Percentiles rank a stretch among this genome's conserved stretches.
Conservation (phyloP, 2,329 filamentous ascomycete genomes). For the Curvularia eragrostidis region DNA sequence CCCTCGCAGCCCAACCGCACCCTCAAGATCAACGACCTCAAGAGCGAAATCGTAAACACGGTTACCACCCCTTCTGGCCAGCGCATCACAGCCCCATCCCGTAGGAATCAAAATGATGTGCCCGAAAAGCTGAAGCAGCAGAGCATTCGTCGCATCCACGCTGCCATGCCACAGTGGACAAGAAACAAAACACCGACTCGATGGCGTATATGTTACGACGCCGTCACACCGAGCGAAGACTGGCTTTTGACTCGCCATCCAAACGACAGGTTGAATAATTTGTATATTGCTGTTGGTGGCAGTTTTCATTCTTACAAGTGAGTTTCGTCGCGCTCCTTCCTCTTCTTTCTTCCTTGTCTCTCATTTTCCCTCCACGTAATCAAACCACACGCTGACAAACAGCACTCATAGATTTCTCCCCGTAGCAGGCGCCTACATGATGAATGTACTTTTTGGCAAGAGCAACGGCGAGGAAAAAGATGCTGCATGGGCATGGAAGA, state of each 20-base stretch:
- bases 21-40: constrained; percentile 68
- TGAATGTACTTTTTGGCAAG: constrained; percentile 49
- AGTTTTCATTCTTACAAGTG: constrained; percentile 68
- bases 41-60: constrained; percentile 63
- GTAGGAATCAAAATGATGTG: constrained; percentile 53
- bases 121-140: constrained; percentile 54
- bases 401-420: constrained; percentile 58
- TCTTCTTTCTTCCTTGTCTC: not conserved
- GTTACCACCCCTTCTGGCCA: constrained; percentile 56
- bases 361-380: not conserved
- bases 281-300: constrained; percentile 68
- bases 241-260: constrained; percentile 64
- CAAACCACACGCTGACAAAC: not conserved
- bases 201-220: constrained; percentile 65
- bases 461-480: constrained; percentile 50
- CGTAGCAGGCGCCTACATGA: constrained; percentile 66
- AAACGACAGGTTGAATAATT: constrained; percentile 56
- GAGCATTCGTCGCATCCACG: constrained; percentile 39
- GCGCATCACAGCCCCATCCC: constrained; percentile 61
- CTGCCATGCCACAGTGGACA: constrained; percentile 44
- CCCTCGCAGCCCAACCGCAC: constrained; percentile 56
- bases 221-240: constrained; percentile 67
- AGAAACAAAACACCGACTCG: constrained; percentile 46
- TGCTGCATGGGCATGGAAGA: constrained; percentile 46
- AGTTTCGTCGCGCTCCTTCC: not conserved